Evolutionary conservation across 2,329 filamentous ascomycete species (phyloP).

Genomic region (Colletotrichum musicola): DNA sequence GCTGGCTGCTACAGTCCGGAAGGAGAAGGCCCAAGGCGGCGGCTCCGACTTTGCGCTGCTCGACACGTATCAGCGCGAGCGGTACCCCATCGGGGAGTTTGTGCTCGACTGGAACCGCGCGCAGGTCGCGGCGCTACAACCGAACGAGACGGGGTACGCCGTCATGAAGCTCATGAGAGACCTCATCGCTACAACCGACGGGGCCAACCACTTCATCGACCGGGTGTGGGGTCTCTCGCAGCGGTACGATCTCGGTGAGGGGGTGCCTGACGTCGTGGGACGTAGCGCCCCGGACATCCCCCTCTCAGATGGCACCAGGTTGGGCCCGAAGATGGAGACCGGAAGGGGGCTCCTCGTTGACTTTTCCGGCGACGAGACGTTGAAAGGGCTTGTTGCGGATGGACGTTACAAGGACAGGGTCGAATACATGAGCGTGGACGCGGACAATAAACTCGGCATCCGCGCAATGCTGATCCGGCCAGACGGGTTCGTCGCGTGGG

Average conservation of each 20-base stretch:
- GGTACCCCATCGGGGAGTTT: slow-evolving; percentile 55
- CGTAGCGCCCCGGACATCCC: slow-evolving; percentile 52
- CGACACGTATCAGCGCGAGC: slow-evolving; percentile 61
- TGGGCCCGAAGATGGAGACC: slow-evolving; percentile 47
- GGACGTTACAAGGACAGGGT: slow-evolving; percentile 35
- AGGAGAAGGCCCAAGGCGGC: slow-evolving; percentile 47
- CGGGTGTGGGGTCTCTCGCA: slow-evolving; percentile 51
- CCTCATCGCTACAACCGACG: slow-evolving; percentile 47
- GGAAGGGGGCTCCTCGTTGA: slow-evolving; percentile 47
- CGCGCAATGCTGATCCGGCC: slow-evolving; percentile 47
- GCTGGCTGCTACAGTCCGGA: slow-evolving; percentile 46
- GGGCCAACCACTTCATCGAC: slow-evolving; percentile 47
- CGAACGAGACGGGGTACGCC: slow-evolving; percentile 32
- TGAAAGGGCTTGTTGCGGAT: slow-evolving; percentile 34
- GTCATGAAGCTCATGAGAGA: slow-evolving; percentile 44
- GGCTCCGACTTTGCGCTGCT: slow-evolving; percentile 44
- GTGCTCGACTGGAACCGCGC: slow-evolving; percentile 54
- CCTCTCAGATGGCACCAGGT: slow-evolving; percentile 43
- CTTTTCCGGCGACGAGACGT: slow-evolving; percentile 38
- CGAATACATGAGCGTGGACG: slow-evolving; percentile 40
- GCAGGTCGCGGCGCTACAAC: slow-evolving; percentile 47
- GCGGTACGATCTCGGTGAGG: slow-evolving; percentile 46
- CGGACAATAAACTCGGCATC: slow-evolving; percentile 44
- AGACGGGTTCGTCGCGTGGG: slow-evolving; percentile 50
- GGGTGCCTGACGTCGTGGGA: slow-evolving; percentile 48